These are phyloP conservation scores for Lentinula lateritia DNA, from an alignment of 768 basidiomycete species.

Conservation along the genomic window DNA sequence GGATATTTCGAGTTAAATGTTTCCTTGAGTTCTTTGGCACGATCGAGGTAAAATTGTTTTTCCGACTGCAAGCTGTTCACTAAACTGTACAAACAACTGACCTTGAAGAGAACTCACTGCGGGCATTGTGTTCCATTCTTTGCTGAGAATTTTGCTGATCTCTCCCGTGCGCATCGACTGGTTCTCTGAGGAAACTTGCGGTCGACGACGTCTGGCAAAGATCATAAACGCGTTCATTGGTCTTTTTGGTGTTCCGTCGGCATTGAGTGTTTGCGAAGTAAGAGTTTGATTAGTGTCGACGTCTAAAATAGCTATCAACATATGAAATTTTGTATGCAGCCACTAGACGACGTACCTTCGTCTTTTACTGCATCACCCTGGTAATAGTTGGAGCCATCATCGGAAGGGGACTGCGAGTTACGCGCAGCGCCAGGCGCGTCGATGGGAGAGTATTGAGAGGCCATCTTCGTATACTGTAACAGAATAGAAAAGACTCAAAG, in stretches of 20 bases:
- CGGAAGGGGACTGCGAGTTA: slow-evolving; percentile 52
- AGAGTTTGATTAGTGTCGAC: slow-evolving; percentile 8
- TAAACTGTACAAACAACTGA: background rate
- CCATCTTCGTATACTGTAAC: background rate
- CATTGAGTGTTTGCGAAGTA: slow-evolving; percentile 76
- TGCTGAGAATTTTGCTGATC: slow-evolving; percentile 82
- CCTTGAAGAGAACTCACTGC: slow-evolving; percentile 41
- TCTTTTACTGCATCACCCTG: slow-evolving; percentile 35
- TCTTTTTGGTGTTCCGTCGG: slow-evolving; percentile 83
- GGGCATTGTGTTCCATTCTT: slow-evolving; percentile 81
- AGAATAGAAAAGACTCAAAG: background rate
- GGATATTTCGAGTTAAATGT: slow-evolving; percentile 82
- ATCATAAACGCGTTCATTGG: slow-evolving; percentile 97
- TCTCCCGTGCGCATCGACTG: slow-evolving; percentile 89
- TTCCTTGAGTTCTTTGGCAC: slow-evolving; percentile 82
- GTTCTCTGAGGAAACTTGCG: slow-evolving; percentile 82
- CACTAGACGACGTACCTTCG: slow-evolving; percentile 34
- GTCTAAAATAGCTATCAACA: slow-evolving; percentile 15
- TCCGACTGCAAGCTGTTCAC: slow-evolving; percentile 43
- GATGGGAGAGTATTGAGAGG: slow-evolving; percentile 1
- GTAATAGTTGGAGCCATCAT: slow-evolving; percentile 39
- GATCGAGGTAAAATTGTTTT: slow-evolving; percentile 85
- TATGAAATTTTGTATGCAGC: slow-evolving; percentile 10
- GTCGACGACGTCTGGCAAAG: slow-evolving; percentile 75
- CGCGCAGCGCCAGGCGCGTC: slow-evolving; percentile 22